Evolutionary conservation across 129 eudicot species (phyloP).

Genomic region (Flaveria bidentis): DNA sequence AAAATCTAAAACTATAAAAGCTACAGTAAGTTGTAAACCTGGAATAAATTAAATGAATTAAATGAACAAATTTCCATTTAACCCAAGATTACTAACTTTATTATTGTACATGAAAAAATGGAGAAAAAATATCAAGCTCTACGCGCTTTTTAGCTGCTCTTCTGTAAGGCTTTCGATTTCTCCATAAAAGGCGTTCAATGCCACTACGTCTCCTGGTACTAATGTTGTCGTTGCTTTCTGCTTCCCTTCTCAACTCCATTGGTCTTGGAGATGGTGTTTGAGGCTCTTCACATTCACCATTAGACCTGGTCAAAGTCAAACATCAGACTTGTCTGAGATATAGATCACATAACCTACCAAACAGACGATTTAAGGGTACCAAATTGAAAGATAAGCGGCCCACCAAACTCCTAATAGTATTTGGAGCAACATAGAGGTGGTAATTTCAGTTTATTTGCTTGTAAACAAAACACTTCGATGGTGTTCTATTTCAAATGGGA

Average conservation of each 20-base stretch:
- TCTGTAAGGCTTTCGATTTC: conserved; percentile 80
- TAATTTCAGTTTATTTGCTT: too few species aligned
- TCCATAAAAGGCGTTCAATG: conserved; percentile 67
- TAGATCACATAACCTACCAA: not conserved
- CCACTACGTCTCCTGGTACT: conserved; percentile 42
- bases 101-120: conserved; percentile 56
- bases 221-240: conserved; percentile 29
- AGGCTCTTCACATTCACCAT: conserved; percentile 68
- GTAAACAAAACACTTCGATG: not conserved
- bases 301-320: conserved; percentile 48
- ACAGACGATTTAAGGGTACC: not conserved
- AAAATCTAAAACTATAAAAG: not conserved
- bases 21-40: conserved; percentile 5
- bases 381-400: too few species aligned
- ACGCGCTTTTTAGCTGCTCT: conserved; percentile 73
- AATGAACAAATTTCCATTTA: conserved; percentile 38
- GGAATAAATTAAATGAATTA: conserved; percentile 49
- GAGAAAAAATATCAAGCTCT: conserved; percentile 60
- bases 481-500: too few species aligned
- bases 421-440: not conserved
- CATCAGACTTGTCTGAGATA: conserved; percentile 6
- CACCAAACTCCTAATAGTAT: too few species aligned
- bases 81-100: conserved; percentile 2
- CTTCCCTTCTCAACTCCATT: conserved; percentile 51
- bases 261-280: conserved; percentile 85